These are phyloP conservation scores for Platismatia glauca DNA, from an alignment of 495 filamentous ascomycete genomes.

Conservation along the genomic window DNA sequence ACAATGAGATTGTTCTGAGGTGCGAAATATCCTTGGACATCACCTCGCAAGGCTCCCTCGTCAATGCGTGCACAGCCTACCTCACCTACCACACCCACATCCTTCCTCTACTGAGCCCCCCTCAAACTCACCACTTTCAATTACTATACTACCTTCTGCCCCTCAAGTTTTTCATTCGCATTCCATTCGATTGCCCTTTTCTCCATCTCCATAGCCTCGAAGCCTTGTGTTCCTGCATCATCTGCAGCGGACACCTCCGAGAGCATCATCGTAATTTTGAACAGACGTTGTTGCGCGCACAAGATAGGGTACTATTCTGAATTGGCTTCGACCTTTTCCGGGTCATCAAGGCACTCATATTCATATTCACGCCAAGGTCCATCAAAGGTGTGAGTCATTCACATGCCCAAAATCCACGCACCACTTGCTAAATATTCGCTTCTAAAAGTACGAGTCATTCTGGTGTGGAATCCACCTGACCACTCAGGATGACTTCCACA, in stretches of 20 bases:
- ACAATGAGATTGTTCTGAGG: not conserved
- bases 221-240: constrained; percentile 8
- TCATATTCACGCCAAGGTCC: constrained; percentile 1
- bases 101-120: constrained; percentile 14
- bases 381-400: constrained; percentile 20
- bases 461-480: constrained; percentile 19
- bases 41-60: constrained; percentile 15
- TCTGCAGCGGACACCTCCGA: not conserved
- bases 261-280: not conserved
- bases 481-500: constrained; percentile 24
- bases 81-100: not conserved
- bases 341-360: not conserved
- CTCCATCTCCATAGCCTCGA: not conserved
- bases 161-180: not conserved
- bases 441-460: constrained; percentile 20
- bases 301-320: not conserved
- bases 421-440: constrained; percentile 10
- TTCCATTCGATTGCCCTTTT: not conserved
- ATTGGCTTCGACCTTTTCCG: not conserved
- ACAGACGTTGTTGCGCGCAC: not conserved
- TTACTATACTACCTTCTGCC: constrained; percentile 1
- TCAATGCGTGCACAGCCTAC: constrained; percentile 14
- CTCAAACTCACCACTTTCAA: not conserved
- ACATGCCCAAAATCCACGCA: constrained; percentile 6
- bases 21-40: not conserved